Base-by-base conservation (phyloP, 116 monocot species). In the Dioscorea cayenensis region DNA sequence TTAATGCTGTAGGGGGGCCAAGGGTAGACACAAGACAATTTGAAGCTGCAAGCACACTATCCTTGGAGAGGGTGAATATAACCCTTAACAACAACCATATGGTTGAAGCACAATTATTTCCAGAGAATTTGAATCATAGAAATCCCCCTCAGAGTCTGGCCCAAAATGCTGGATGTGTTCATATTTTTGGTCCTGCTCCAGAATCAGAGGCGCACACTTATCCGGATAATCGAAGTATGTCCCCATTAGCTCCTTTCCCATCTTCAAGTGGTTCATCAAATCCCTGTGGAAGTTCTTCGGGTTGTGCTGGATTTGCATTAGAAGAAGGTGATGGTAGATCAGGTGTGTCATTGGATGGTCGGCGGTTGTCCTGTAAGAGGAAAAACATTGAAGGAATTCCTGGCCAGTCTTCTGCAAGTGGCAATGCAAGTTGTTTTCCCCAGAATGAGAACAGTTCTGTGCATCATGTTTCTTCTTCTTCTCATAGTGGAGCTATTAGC, bases 361-460 rank as follows among this genome's bases (percentile, higher is more conserved):
- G 73, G 23, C 77, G 77, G 20, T 19, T 75, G 62, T 79, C 87
- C 29, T 84, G 90, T 52, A 92, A 92, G 71, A 89, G 92, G 36
- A 92, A 92, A 65, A 89, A 70, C 63, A 75, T 84, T 28, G 92
- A 92, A 75, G 86, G 83, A 49, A 20, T 80, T 68, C 22, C 71
- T 32, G 92, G 86, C 12, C 89, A 89, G 64, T 74, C 84, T 70
- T 89, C 92, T 61, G n/a, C 68, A 25, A 71, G 76, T 76, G 80
- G 80, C 68, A 78, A 22, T 72, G 59, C 69, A 37, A 77, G 67
- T 36, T 58, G 59, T 61, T 72, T 68, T 58, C 73, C 60, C 64
- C 76, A 70, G 73, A 69, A 58, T 74, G 90, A 86, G 71, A 79
- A 37, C 49, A 77, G 70, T 66, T 63, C 52, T 11, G 37, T 60